Evolutionary conservation across 441 rosid species (phyloP), one percentile per base, ranked within the genome.

Genomic region (Erodium trifolium): DNA sequence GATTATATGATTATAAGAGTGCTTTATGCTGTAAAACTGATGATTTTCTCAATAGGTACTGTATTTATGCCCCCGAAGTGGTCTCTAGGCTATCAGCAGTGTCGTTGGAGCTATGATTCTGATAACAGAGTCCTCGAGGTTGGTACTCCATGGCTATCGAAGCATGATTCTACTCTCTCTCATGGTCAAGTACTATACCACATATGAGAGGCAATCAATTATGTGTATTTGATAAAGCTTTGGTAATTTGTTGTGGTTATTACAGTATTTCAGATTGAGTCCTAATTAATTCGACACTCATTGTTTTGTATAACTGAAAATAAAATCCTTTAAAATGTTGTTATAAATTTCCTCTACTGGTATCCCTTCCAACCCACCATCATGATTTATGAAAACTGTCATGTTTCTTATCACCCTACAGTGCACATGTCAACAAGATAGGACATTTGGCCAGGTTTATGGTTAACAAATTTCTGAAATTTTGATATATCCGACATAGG

Each of bases 1-100:
- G 5, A 60, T 66, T 17, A 14, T 67, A 17, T n/a, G 27, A 5
- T 27, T 63, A 2, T 74, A 37, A 41, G 66, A n/a, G 11, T 8
- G n/a, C 31, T 66, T 57, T 69, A 27, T 31, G 65, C 41, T 72
- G 53, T 39, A 43, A 53, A 51, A 16, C n/a, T 73, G 16, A 60
- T 1, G 67, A 65, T 47, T 72, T 68, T 63, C 70, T 69, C 37
- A 5, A 71, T 77, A 94, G 97, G 97, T 75, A 87, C 94, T 45
- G 79, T 85, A 47, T 91, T 91, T 79, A 91, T 94, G 97, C 97
- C 97, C 67, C 97, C 99, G 55, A 91, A 89, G 82, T 94, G 99
- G 99, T 85, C 99, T 57, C 74, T 94, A 69, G 99, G 99, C 67
- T 94, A 91, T 81, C 97, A 94, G 8, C 99, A 94, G 74, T 91